A percentile compares a stretch with the other conserved stretches of the same genome.
Evolutionary conservation across 1,284 basidiomycete genomes (phyloP).

Genomic region (Irpex rosettiformis): DNA sequence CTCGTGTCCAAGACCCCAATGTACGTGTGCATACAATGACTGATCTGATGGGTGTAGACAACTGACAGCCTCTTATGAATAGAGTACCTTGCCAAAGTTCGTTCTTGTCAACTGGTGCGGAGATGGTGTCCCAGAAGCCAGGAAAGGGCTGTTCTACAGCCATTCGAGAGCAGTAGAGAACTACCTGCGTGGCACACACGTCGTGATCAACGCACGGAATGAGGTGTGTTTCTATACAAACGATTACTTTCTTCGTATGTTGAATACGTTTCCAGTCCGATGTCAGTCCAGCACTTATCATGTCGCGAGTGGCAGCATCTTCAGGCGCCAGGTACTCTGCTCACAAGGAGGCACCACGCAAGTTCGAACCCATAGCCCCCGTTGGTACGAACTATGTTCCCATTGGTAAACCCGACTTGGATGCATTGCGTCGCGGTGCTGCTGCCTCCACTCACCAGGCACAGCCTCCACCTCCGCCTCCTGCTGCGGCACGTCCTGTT

Average conservation of each 20-base stretch:
- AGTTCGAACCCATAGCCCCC: slow-evolving; percentile 67
- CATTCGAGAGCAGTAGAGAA: slow-evolving; percentile 82
- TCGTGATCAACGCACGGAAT: slow-evolving; percentile 89
- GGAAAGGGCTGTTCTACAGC: slow-evolving; percentile 91
- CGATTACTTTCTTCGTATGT: neutral
- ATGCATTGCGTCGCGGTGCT: slow-evolving; percentile 48
- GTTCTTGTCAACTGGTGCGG: slow-evolving; percentile 94
- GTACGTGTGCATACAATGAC: slow-evolving; percentile 39
- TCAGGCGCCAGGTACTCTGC: slow-evolving; percentile 91
- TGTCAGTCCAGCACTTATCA: slow-evolving; percentile 76
- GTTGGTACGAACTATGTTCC: slow-evolving; percentile 73
- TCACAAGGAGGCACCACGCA: slow-evolving; percentile 64
- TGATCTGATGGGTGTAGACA: neutral
- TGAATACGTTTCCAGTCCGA: slow-evolving; percentile 52
- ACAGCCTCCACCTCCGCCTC: slow-evolving; percentile 32
- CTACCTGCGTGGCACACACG: slow-evolving; percentile 83
- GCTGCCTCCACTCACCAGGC: slow-evolving; percentile 29
- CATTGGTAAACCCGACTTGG: slow-evolving; percentile 67
- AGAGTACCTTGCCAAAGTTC: slow-evolving; percentile 89
- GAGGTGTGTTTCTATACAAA: slow-evolving; percentile 58
- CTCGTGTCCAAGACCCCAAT: slow-evolving; percentile 83
- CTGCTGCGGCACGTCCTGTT: slow-evolving; percentile 39
- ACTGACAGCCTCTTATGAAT: slow-evolving; percentile 10
- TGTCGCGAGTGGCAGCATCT: slow-evolving; percentile 85
- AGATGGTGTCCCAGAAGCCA: slow-evolving; percentile 89